Percentiles rank a stretch among this genome's conserved stretches.
Conservation (phyloP, 495 filamentous ascomycete genomes). For the Peziza echinospora region DNA sequence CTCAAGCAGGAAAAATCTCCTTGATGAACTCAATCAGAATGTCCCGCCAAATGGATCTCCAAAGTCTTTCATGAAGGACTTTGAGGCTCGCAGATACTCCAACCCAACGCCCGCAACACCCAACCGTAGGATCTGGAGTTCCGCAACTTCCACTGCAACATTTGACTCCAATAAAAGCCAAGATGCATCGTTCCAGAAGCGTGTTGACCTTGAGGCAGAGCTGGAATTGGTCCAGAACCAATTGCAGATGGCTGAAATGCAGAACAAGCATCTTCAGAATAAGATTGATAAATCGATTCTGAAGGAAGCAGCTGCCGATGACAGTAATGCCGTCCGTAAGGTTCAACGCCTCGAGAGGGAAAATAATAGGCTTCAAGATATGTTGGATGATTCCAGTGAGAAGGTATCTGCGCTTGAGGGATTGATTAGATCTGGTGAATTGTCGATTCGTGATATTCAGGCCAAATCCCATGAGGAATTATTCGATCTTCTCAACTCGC, state of each 20-base stretch:
- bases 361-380: slow-evolving; percentile 78
- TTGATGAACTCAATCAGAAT: slow-evolving; percentile 79
- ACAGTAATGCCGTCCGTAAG: slow-evolving; percentile 39
- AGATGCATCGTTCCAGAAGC: slow-evolving; percentile 65
- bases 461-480: slow-evolving; percentile 88
- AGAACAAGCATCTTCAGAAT: slow-evolving; percentile 80
- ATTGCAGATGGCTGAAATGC: slow-evolving; percentile 87
- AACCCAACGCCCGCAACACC: slow-evolving; percentile 56
- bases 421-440: slow-evolving; percentile 65
- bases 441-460: slow-evolving; percentile 79
- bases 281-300: slow-evolving; percentile 44
- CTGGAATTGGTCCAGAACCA: slow-evolving; percentile 87
- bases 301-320: slow-evolving; percentile 44
- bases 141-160: slow-evolving; percentile 31
- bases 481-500: slow-evolving; percentile 77
- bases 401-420: slow-evolving; percentile 83
- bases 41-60: slow-evolving; percentile 61
- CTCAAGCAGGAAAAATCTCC: slow-evolving; percentile 44
- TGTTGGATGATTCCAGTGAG: slow-evolving; percentile 84
- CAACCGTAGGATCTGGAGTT: slow-evolving; percentile 45
- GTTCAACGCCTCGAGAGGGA: slow-evolving; percentile 83
- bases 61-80: slow-evolving; percentile 21
- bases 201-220: slow-evolving; percentile 79
- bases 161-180: slow-evolving; percentile 73
- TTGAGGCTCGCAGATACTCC: slow-evolving; percentile 38